Conservation (phyloP, 2,329 filamentous ascomycete genomes). For the Ophiostoma piceae region DNA sequence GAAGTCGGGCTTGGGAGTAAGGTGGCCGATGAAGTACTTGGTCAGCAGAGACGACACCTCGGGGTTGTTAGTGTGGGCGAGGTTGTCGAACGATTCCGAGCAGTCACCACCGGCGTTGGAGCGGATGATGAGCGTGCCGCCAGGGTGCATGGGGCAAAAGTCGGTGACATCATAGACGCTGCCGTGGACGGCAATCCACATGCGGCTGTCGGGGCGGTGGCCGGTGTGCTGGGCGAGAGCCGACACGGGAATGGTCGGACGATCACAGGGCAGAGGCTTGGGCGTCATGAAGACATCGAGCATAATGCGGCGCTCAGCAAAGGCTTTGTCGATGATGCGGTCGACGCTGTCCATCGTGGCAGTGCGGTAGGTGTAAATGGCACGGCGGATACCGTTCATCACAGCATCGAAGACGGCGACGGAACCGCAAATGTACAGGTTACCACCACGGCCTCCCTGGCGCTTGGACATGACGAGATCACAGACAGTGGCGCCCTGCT, state of each 20-base stretch:
- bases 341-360: slow-evolving; percentile 49
- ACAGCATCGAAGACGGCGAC: slow-evolving; percentile 49
- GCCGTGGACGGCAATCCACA: slow-evolving; percentile 51
- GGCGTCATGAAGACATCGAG: slow-evolving; percentile 54
- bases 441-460: slow-evolving; percentile 46
- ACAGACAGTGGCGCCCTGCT: slow-evolving; percentile 47
- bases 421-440: slow-evolving; percentile 47
- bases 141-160: slow-evolving; percentile 50
- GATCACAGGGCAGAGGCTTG: slow-evolving; percentile 46
- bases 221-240: slow-evolving; percentile 48
- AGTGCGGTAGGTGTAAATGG: slow-evolving; percentile 49
- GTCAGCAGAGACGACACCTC: slow-evolving; percentile 49
- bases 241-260: slow-evolving; percentile 46
- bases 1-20: slow-evolving; percentile 46
- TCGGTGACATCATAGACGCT: slow-evolving; percentile 51
- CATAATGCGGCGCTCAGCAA: slow-evolving; percentile 53
- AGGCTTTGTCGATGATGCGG: slow-evolving; percentile 47
- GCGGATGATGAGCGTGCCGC: slow-evolving; percentile 49
- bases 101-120: slow-evolving; percentile 53
- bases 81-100: slow-evolving; percentile 47
- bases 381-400: slow-evolving; percentile 51
- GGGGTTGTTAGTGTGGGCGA: slow-evolving; percentile 51
- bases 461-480: slow-evolving; percentile 54
- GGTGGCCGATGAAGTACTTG: slow-evolving; percentile 50
- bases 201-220: slow-evolving; percentile 42